phyloP scores from a whole-genome alignment of 441 rosid species.

The Populus hybrid region DNA sequence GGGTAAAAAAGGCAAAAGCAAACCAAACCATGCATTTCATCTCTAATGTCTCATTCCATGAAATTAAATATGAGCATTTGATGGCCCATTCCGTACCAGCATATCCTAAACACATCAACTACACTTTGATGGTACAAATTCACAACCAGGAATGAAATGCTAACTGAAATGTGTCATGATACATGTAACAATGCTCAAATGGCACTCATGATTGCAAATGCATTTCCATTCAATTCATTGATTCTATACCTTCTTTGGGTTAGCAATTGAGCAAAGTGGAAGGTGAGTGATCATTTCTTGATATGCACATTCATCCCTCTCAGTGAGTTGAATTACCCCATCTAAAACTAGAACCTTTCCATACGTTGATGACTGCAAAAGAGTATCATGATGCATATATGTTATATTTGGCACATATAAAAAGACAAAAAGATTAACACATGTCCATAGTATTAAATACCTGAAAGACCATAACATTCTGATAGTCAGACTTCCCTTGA shows the following conservation, averaged over 20 bases:
- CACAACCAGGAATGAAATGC: background rate
- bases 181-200: background rate
- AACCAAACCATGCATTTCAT: background rate
- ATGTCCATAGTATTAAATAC: constrained; percentile 29
- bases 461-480: constrained; percentile 95
- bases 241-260: constrained; percentile 68
- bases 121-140: background rate
- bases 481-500: constrained; percentile 93
- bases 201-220: background rate
- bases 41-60: background rate
- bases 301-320: constrained; percentile 97
- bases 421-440: background rate
- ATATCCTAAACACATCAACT: background rate
- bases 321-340: constrained; percentile 92
- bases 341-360: constrained; percentile 93
- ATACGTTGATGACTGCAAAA: constrained; percentile 78
- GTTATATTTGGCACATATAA: background rate
- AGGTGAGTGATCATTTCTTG: constrained; percentile 98
- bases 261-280: constrained; percentile 85
- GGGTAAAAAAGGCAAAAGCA: background rate
- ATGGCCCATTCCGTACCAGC: background rate
- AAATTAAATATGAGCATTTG: background rate
- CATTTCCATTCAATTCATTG: background rate
- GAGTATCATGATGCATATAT: background rate
- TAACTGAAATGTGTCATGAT: background rate